Percentiles rank a stretch among this genome's conserved stretches.
Conservation (phyloP, 148 eudicot species). For the Cornus controversa region DNA sequence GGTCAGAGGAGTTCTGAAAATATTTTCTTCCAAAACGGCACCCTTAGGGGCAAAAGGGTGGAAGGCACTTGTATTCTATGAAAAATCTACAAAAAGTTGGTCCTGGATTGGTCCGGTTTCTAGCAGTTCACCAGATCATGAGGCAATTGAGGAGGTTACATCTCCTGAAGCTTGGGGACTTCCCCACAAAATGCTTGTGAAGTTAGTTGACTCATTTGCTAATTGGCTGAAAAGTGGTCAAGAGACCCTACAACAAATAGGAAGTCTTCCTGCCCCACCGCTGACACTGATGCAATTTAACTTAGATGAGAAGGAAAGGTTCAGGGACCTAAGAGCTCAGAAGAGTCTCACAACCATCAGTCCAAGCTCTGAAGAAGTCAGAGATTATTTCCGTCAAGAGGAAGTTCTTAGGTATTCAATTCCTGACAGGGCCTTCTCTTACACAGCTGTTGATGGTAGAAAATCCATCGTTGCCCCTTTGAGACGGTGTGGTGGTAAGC, state of each 20-base stretch:
- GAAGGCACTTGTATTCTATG: constrained; percentile 77
- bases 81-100: constrained; percentile 73
- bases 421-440: constrained; percentile 93
- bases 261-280: constrained; percentile 92
- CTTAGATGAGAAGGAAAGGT: constrained; percentile 90
- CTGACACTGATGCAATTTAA: constrained; percentile 57
- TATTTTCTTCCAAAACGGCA: constrained; percentile 78
- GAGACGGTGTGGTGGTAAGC: constrained; percentile 96
- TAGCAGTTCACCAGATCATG: constrained; percentile 43
- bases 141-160: constrained; percentile 59
- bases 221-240: constrained; percentile 93
- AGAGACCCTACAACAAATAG: constrained; percentile 85
- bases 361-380: constrained; percentile 80
- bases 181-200: constrained; percentile 85
- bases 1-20: constrained; percentile 84
- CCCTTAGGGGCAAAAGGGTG: constrained; percentile 93
- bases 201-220: constrained; percentile 89
- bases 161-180: constrained; percentile 87
- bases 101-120: constrained; percentile 78
- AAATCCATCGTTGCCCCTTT: constrained; percentile 95
- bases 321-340: constrained; percentile 85
- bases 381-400: constrained; percentile 77
- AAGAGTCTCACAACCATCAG: constrained; percentile 84
- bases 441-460: constrained; percentile 91
- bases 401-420: constrained; percentile 80